These are phyloP conservation scores for Hanseniaspora lindneri DNA, from an alignment of 805 yeast species.

Conservation along the genomic window DNA sequence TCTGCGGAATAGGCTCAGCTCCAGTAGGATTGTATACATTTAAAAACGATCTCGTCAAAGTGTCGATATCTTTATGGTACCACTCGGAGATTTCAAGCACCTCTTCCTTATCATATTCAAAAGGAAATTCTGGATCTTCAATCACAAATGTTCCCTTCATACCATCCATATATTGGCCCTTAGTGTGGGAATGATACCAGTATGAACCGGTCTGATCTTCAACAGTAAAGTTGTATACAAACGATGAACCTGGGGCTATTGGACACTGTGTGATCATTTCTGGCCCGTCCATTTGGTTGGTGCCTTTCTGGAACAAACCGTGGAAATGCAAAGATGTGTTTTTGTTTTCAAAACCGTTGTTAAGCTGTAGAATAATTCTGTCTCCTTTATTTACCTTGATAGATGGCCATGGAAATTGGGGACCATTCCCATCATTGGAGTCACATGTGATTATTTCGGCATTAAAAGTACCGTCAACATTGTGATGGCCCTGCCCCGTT, in stretches of 20 bases:
- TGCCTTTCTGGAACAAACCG: conserved; percentile 67
- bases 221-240: conserved; percentile 80
- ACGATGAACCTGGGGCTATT: conserved; percentile 62
- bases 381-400: conserved; percentile 70
- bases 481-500: conserved; percentile 44
- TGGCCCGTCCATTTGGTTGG: conserved; percentile 83
- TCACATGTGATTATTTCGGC: conserved; percentile 35
- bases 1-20: conserved; percentile 92
- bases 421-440: conserved; percentile 26
- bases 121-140: conserved; percentile 55
- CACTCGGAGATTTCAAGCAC: conserved; percentile 65
- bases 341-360: conserved; percentile 55
- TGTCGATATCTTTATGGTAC: conserved; percentile 57
- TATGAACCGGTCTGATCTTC: conserved; percentile 71
- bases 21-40: conserved; percentile 83
- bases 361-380: conserved; percentile 55
- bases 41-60: conserved; percentile 45
- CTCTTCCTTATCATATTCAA: conserved; percentile 70
- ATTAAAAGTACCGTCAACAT: conserved; percentile 33
- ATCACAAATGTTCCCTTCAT: conserved; percentile 70
- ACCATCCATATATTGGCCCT: conserved; percentile 90
- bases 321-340: conserved; percentile 85
- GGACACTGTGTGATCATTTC: conserved; percentile 84
- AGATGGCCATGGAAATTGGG: conserved; percentile 72
- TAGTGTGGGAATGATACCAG: conserved; percentile 95